A percentile compares a stretch with the other conserved stretches of the same genome.
Evolutionary conservation across 129 eudicot genomes (phyloP).

Genomic region (Artemisia annua): DNA sequence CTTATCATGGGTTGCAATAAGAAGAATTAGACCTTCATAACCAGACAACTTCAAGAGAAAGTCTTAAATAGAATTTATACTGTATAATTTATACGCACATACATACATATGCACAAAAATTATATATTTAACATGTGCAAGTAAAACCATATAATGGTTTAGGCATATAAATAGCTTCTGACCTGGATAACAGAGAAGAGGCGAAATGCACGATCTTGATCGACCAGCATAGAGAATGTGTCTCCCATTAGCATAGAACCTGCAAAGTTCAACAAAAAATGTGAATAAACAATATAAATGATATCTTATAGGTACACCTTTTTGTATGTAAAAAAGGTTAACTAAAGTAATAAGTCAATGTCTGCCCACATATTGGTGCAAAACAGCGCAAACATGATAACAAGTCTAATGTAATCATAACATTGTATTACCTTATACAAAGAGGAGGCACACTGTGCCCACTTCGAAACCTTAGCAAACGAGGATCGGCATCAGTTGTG

Average conservation of each 20-base stretch:
- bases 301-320: not conserved
- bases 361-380: not conserved
- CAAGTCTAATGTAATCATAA: constrained; percentile 1
- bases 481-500: constrained; percentile 93
- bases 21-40: no score
- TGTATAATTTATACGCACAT: not conserved
- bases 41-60: not conserved
- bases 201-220: constrained; percentile 97
- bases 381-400: not conserved
- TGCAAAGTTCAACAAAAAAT: constrained; percentile 29
- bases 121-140: not conserved
- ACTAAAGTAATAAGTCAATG: not conserved
- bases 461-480: constrained; percentile 82
- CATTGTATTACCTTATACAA: constrained; percentile 59
- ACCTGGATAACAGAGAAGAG: constrained; percentile 94
- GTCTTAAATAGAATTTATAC: not conserved
- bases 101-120: not conserved
- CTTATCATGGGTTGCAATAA: not conserved
- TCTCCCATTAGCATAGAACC: constrained; percentile 93
- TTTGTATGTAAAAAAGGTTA: not conserved
- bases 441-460: constrained; percentile 98
- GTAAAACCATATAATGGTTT: not conserved
- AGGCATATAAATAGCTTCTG: not conserved
- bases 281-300: constrained; percentile 15
- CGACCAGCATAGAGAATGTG: constrained; percentile 94